Evolutionary conservation across 805 yeast species (phyloP).

Genomic region (Starmerella floricola): DNA sequence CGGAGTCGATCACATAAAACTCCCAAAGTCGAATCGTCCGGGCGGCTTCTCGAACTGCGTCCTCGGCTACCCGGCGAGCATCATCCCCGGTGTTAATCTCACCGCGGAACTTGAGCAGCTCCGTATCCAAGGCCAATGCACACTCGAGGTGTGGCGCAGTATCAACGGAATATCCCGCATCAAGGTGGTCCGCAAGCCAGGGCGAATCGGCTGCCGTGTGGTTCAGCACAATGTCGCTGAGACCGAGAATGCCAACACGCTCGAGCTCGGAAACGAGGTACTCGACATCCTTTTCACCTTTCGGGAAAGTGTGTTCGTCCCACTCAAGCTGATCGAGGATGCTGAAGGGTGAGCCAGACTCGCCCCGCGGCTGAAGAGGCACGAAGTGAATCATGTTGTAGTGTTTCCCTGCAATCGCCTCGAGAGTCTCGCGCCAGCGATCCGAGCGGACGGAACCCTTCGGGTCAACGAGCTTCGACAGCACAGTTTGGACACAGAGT

Average conservation of each 20-base stretch:
- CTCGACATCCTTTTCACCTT: slow-evolving; percentile 42
- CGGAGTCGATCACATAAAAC: slow-evolving; percentile 54
- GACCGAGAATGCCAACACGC: slow-evolving; percentile 51
- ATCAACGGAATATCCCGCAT: slow-evolving; percentile 69
- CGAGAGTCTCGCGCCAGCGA: slow-evolving; percentile 61
- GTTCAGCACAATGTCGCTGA: slow-evolving; percentile 88
- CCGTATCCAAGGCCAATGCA: slow-evolving; percentile 80
- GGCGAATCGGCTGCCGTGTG: slow-evolving; percentile 85
- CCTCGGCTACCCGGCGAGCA: slow-evolving; percentile 49
- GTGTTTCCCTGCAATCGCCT: slow-evolving; percentile 54
- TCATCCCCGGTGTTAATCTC: slow-evolving; percentile 41
- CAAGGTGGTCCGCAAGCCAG: slow-evolving; percentile 82
- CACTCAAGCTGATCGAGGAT: slow-evolving; percentile 72
- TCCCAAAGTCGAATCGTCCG: slow-evolving; percentile 68
- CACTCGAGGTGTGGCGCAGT: slow-evolving; percentile 83
- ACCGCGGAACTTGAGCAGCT: slow-evolving; percentile 40
- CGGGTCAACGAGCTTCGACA: slow-evolving; percentile 82
- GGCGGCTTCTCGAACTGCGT: slow-evolving; percentile 42
- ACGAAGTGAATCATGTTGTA: slow-evolving; percentile 96
- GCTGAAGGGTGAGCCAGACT: slow-evolving; percentile 85
- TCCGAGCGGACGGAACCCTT: slow-evolving; percentile 27
- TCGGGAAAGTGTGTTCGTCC: slow-evolving; percentile 53
- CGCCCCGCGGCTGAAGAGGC: slow-evolving; percentile 82
- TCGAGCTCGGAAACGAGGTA: slow-evolving; percentile 37
- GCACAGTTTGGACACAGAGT: slow-evolving; percentile 68